Evolutionary conservation across 345 rosid genomes (phyloP).

Genomic region (Angophora floribunda): DNA sequence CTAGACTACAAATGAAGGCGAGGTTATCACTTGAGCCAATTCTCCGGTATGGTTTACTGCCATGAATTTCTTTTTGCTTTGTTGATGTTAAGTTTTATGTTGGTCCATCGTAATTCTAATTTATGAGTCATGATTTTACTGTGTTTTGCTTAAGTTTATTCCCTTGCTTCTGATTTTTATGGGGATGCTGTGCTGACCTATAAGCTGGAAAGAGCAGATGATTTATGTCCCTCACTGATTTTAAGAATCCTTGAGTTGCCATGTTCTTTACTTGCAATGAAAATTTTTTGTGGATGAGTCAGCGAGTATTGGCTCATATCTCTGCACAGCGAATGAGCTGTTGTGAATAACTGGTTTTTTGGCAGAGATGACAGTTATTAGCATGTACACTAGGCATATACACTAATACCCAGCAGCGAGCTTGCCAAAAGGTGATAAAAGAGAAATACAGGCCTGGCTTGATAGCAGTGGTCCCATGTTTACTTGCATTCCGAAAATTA

Average conservation of each 20-base stretch:
- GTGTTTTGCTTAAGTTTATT: not conserved
- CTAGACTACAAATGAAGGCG: conserved; percentile 72
- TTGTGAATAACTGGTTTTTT: not conserved
- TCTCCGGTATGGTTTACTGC: conserved; percentile 40
- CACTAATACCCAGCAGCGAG: not conserved
- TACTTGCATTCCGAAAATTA: not conserved
- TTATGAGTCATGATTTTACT: not conserved
- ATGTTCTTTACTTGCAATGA: not conserved
- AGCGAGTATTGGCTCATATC: not conserved
- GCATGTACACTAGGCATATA: not conserved
- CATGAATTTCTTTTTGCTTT: not conserved
- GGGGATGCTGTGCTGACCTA: not conserved
- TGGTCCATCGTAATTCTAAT: not conserved
- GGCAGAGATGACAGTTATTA: not conserved
- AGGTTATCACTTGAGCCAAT: conserved; percentile 86
- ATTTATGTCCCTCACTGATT: not conserved
- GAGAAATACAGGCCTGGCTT: not conserved
- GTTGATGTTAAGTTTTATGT: not conserved
- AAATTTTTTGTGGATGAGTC: not conserved
- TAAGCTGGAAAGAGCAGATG: not conserved
- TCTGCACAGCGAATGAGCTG: not conserved
- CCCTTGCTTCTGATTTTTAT: not conserved
- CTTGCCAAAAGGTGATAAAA: not conserved
- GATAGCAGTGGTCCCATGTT: not conserved
- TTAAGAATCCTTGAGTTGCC: not conserved